Base-by-base conservation (phyloP, 768 basidiomycete species). In the Boletales sp. region DNA sequence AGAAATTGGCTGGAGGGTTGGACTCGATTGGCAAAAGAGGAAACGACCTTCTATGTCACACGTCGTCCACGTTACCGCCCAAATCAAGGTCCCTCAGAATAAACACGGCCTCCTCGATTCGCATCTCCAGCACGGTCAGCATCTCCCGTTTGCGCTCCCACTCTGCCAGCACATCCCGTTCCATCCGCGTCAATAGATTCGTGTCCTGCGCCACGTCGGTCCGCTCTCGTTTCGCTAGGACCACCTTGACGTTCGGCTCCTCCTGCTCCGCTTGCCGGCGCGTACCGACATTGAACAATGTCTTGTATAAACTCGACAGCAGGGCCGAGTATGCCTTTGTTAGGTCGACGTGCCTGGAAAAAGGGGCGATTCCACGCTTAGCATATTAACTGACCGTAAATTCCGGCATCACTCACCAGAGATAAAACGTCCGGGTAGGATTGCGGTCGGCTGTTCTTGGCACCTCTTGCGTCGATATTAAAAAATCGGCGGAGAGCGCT, bases 381-480 rank as follows among this genome's bases (percentile, higher is more conserved):
- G 30, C 4, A 39, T 46, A 57, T 19, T 14, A 28, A 38, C 28
- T 8, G 39, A 43, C 18, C 18, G 15, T 12, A 8, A 25, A 43
- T 15, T 14, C 28, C 17, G 30, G 17, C 21, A 44, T 44, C 34
- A 58, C 75, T 31, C 51, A 92, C 95, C 95, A 98, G 31, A 97
- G 81, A 71, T 90, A 97, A 66, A 93, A 90, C 42, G 87, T 94
- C 21, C 92, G 79, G 0, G 86, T 81, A 5, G 93, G 90, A 66
- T 91, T 90, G 42, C 93, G 87, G 64, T 95, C 93, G 18, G 87
- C 84, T 57, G 84, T 89, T 69, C 87, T 88, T 5, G 96, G 89
- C 2, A 97, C 86, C 68, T 97, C 94, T 72, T 96, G 93, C 11
- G 88, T 86, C 62, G 88, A 91, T 58, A 98, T 84, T 47, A 98